Conservation (phyloP, 306 rosid species). For the Cyclanthera cordifolia region DNA sequence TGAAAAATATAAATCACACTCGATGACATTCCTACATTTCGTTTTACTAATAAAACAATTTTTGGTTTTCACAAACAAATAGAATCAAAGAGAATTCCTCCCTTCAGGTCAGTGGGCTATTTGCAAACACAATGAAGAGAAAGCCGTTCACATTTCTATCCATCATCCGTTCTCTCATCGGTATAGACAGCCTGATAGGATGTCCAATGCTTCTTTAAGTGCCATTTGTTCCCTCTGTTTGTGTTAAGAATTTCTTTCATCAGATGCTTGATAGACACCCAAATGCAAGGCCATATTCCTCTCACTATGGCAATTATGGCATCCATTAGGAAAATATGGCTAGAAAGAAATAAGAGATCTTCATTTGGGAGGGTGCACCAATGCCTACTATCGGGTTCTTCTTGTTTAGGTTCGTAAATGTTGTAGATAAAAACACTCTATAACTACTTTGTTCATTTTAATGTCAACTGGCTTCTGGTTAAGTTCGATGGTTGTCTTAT, state of each 20-base stretch:
- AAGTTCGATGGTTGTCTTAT: not conserved
- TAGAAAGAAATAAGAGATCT: not conserved
- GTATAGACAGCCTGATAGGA: not conserved
- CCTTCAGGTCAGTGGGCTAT: not conserved
- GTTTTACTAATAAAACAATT: not conserved
- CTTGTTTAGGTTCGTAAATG: not conserved
- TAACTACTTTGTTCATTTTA: not conserved
- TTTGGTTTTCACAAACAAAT: not conserved
- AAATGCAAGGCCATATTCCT: not conserved
- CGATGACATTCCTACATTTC: not conserved
- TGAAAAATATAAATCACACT: not conserved
- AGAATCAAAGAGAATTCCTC: not conserved
- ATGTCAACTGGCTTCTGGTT: not conserved
- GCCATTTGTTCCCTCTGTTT: not conserved
- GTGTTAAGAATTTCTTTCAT: not conserved
- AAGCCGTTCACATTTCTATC: not conserved
- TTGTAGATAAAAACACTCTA: not conserved
- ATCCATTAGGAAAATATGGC: not conserved
- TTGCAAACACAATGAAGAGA: not conserved
- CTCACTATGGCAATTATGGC: not conserved
- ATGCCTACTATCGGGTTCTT: not conserved
- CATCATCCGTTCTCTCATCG: not conserved
- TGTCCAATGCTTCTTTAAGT: not conserved
- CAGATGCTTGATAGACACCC: not conserved
- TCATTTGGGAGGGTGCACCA: not conserved